Percentiles rank a stretch among this genome's conserved stretches.
These are phyloP conservation scores for Eucalyptus albens DNA, from an alignment of 345 rosid genomes.

Conservation along the genomic window DNA sequence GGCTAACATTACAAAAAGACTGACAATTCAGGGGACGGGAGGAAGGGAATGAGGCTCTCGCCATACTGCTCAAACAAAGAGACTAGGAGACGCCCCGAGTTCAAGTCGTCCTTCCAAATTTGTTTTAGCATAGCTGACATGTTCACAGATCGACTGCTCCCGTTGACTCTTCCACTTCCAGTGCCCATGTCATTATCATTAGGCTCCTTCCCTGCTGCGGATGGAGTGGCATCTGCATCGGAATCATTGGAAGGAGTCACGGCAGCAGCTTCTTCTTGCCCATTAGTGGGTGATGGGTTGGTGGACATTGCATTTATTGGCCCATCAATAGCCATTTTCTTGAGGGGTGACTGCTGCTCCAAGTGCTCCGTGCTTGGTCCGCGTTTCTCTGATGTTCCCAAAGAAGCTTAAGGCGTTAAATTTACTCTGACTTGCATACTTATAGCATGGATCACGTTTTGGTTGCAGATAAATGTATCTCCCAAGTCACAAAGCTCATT, in stretches of 20 bases:
- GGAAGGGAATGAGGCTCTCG: slow-evolving; percentile 55
- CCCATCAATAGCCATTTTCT: slow-evolving; percentile 50
- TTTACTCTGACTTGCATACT: neutral
- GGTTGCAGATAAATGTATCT: neutral
- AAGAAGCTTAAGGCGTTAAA: neutral
- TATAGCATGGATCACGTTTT: neutral
- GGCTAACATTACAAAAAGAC: slow-evolving; percentile 36
- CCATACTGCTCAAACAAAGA: slow-evolving; percentile 62
- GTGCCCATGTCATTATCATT: slow-evolving; percentile 1
- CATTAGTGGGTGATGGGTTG: slow-evolving; percentile 15
- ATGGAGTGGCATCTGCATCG: slow-evolving; percentile 14
- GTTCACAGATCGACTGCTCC: slow-evolving; percentile 9
- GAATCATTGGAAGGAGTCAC: slow-evolving; percentile 20
- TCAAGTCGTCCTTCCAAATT: slow-evolving; percentile 76
- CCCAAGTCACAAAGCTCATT: neutral
- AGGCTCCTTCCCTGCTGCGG: slow-evolving; percentile 15
- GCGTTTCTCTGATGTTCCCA: slow-evolving; percentile 34
- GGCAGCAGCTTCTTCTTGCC: slow-evolving; percentile 19
- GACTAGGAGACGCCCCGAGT: slow-evolving; percentile 50
- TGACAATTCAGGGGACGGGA: slow-evolving; percentile 74
- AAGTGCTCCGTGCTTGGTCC: slow-evolving; percentile 25
- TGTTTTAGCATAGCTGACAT: slow-evolving; percentile 41
- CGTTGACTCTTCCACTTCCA: slow-evolving; percentile 5
- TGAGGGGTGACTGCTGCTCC: slow-evolving; percentile 28
- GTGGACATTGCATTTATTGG: slow-evolving; percentile 6